Evolutionary conservation across 148 eudicot species (phyloP).

Genomic region (Silene conica): DNA sequence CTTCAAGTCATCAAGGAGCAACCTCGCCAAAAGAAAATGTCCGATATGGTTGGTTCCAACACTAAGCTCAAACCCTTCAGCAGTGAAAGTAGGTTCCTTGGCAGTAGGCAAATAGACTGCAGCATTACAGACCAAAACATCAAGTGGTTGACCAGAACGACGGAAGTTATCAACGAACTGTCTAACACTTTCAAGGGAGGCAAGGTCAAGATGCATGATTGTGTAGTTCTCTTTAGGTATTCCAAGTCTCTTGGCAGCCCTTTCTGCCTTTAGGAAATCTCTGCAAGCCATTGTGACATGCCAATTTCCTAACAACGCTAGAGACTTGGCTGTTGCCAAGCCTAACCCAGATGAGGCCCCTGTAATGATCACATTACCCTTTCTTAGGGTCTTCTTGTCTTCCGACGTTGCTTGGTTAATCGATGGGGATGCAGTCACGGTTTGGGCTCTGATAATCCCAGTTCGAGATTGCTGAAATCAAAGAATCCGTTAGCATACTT

Average conservation of each 20-base stretch:
- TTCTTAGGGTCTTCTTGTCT: slow-evolving; percentile 65
- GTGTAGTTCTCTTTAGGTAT: slow-evolving; percentile 67
- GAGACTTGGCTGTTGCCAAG: slow-evolving; percentile 82
- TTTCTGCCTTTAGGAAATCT: slow-evolving; percentile 86
- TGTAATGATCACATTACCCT: slow-evolving; percentile 78
- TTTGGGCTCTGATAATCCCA: slow-evolving; percentile 47
- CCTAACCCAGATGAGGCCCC: slow-evolving; percentile 97
- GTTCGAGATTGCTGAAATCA: slow-evolving; percentile 29
- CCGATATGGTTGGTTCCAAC: slow-evolving; percentile 51
- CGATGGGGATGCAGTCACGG: slow-evolving; percentile 51
- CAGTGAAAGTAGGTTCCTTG: slow-evolving; percentile 37
- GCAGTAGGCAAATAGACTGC: slow-evolving; percentile 50
- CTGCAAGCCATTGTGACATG: slow-evolving; percentile 88
- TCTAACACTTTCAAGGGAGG: slow-evolving; percentile 66
- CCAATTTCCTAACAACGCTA: slow-evolving; percentile 73
- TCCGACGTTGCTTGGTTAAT: slow-evolving; percentile 38
- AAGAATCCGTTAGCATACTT: not conserved
- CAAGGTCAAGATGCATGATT: slow-evolving; percentile 56
- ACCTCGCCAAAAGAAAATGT: slow-evolving; percentile 39
- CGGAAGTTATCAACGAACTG: slow-evolving; percentile 68
- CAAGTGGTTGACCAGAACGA: slow-evolving; percentile 58
- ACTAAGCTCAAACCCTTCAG: slow-evolving; percentile 44
- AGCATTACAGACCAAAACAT: slow-evolving; percentile 79
- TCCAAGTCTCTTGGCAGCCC: slow-evolving; percentile 75
- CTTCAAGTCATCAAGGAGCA: slow-evolving; percentile 45